Percentiles rank a stretch among this genome's conserved stretches.
These are phyloP conservation scores for Trifolium dubium DNA, from an alignment of 306 rosid species.

Conservation along the genomic window DNA sequence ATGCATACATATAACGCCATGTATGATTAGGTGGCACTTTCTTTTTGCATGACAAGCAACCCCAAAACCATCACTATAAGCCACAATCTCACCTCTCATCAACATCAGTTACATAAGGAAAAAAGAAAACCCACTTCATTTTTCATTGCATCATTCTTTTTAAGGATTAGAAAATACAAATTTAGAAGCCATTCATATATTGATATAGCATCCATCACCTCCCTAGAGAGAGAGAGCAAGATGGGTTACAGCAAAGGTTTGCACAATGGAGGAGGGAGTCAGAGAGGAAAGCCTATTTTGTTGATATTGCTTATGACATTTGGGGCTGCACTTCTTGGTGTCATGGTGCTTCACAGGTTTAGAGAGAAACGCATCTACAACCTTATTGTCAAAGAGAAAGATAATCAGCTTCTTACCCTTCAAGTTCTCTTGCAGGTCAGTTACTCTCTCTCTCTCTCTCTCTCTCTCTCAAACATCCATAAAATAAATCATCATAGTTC, in stretches of 20 bases:
- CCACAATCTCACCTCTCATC: neutral
- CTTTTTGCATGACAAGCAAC: slow-evolving; percentile 82
- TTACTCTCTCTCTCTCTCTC: slow-evolving; percentile 30
- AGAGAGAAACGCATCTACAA: slow-evolving; percentile 78
- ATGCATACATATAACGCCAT: slow-evolving; percentile 42
- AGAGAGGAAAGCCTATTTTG: slow-evolving; percentile 58
- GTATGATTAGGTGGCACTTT: slow-evolving; percentile 65
- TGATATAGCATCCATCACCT: neutral
- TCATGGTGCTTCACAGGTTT: slow-evolving; percentile 78
- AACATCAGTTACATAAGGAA: neutral
- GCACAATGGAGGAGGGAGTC: slow-evolving; percentile 50
- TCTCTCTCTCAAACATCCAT: slow-evolving; percentile 36
- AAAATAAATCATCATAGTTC: no score
- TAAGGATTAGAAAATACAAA: slow-evolving; percentile 9
- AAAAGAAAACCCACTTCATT: slow-evolving; percentile 25
- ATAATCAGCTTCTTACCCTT: slow-evolving; percentile 59
- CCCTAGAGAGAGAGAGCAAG: slow-evolving; percentile 6
- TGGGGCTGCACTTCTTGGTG: slow-evolving; percentile 84
- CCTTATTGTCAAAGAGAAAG: slow-evolving; percentile 72
- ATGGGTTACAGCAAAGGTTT: slow-evolving; percentile 61
- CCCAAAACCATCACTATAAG: slow-evolving; percentile 19
- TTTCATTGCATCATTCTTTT: slow-evolving; percentile 18
- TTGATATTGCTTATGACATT: slow-evolving; percentile 66
- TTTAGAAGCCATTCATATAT: neutral
- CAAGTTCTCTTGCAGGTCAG: slow-evolving; percentile 74